phyloP scores from a whole-genome alignment of 768 basidiomycete species.

The Thelephora ganbajun region DNA sequence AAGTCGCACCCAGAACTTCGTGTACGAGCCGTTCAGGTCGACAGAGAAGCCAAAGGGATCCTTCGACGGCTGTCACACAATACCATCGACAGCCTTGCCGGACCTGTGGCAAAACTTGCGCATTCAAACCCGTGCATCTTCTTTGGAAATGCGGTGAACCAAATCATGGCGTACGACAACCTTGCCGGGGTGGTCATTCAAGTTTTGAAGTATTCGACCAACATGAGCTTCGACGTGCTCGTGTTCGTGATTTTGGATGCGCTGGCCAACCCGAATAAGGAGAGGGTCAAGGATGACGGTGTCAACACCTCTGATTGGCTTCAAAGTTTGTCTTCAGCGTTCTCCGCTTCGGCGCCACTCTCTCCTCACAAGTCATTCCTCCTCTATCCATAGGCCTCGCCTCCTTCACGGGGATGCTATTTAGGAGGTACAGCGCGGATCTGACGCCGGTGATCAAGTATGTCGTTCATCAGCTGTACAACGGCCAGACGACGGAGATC shows the following conservation, averaged over 20 bases:
- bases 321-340: slow-evolving; percentile 49
- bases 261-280: slow-evolving; percentile 69
- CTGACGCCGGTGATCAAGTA: slow-evolving; percentile 77
- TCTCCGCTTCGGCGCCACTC: background rate
- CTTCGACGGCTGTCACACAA: slow-evolving; percentile 77
- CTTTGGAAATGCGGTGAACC: slow-evolving; percentile 79
- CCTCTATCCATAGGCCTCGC: slow-evolving; percentile 51
- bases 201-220: slow-evolving; percentile 76
- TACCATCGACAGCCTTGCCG: slow-evolving; percentile 72
- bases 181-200: slow-evolving; percentile 82
- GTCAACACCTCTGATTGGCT: slow-evolving; percentile 87
- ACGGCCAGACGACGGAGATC: slow-evolving; percentile 75
- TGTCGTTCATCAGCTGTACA: slow-evolving; percentile 80
- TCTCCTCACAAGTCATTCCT: slow-evolving; percentile 9
- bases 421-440: slow-evolving; percentile 74
- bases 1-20: slow-evolving; percentile 66
- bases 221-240: slow-evolving; percentile 89
- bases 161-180: slow-evolving; percentile 96
- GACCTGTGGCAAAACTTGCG: slow-evolving; percentile 82
- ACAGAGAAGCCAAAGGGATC: slow-evolving; percentile 80
- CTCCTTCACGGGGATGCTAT: slow-evolving; percentile 87
- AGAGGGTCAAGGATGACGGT: slow-evolving; percentile 81
- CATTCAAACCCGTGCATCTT: slow-evolving; percentile 91
- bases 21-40: slow-evolving; percentile 70
- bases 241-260: slow-evolving; percentile 81